These are phyloP conservation scores for Epichloe gansuensis DNA, from an alignment of 2,329 filamentous ascomycete species.

Conservation along the genomic window DNA sequence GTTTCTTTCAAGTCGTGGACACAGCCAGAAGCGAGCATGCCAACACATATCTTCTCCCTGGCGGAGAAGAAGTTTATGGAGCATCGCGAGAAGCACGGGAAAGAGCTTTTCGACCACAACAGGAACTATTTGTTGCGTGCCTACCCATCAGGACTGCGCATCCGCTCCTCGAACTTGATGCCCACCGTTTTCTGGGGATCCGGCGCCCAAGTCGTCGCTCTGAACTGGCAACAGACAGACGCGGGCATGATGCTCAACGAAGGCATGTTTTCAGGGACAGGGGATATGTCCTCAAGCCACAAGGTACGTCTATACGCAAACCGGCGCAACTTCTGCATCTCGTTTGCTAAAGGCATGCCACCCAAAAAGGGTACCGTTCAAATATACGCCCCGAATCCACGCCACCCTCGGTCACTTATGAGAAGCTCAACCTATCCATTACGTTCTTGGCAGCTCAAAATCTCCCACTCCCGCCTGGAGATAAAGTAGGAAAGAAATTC, in stretches of 20 bases:
- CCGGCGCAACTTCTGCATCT: not conserved
- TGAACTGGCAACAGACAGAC: conserved; percentile 90
- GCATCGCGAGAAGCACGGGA: conserved; percentile 36
- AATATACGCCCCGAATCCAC: conserved; percentile 11
- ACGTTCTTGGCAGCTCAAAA: conserved; percentile 67
- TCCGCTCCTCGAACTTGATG: conserved; percentile 78
- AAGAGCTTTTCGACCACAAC: conserved; percentile 67
- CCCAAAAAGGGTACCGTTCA: conserved; percentile 18
- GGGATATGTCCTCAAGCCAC: conserved; percentile 80
- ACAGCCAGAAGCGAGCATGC: conserved; percentile 57
- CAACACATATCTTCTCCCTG: conserved; percentile 57
- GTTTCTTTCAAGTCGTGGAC: conserved; percentile 71
- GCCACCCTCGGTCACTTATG: conserved; percentile 29
- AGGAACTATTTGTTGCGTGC: conserved; percentile 71
- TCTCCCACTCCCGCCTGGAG: conserved; percentile 50
- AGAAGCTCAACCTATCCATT: conserved; percentile 57
- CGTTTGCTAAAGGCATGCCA: not conserved
- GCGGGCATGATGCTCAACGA: conserved; percentile 94
- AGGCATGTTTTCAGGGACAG: conserved; percentile 74
- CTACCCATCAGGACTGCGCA: conserved; percentile 72
- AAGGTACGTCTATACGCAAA: conserved; percentile 30
- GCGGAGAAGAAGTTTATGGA: conserved; percentile 53
- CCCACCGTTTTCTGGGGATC: conserved; percentile 77
- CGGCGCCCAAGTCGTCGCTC: conserved; percentile 78
- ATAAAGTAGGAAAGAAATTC: conserved; percentile 44